These are phyloP conservation scores for Orbilia ellipsospora DNA, from an alignment of 2,329 filamentous ascomycete genomes.

Conservation along the genomic window DNA sequence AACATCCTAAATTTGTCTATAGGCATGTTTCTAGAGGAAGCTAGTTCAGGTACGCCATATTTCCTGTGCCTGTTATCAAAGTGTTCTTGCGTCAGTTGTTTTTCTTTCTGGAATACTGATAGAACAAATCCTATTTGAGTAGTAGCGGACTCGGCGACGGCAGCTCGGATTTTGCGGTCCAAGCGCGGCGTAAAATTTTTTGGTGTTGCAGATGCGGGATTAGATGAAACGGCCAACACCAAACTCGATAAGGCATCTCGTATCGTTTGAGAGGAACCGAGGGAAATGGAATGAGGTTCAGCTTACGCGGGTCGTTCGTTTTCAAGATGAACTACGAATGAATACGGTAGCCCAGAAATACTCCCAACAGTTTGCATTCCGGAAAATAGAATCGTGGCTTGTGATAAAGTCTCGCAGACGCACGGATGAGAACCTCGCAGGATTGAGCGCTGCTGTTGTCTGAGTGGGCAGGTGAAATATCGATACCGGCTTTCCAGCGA, in stretches of 20 bases:
- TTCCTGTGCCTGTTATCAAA: neutral
- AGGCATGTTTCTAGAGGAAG: too few relatives aligned
- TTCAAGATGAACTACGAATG: too few relatives aligned
- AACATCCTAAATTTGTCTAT: too few relatives aligned
- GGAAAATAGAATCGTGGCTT: constrained; percentile 11
- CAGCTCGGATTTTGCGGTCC: constrained; percentile 32
- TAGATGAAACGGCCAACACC: constrained; percentile 21
- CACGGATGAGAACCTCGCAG: constrained; percentile 10
- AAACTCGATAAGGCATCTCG: constrained; percentile 25
- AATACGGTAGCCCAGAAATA: too few relatives aligned
- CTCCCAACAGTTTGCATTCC: constrained; percentile 4
- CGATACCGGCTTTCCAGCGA: neutral
- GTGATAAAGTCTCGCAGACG: neutral
- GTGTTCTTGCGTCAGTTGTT: neutral
- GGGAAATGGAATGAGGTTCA: neutral
- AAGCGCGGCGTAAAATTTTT: constrained; percentile 1
- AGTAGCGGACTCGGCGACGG: constrained; percentile 49
- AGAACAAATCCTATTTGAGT: constrained; percentile 4
- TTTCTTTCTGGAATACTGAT: neutral
- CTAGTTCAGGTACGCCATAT: too few relatives aligned
- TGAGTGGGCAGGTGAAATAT: constrained; percentile 7
- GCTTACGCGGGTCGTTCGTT: too few relatives aligned
- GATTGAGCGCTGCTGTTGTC: neutral
- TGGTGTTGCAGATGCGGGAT: constrained; percentile 26
- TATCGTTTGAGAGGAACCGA: neutral